Conservation (phyloP, 495 filamentous ascomycete species). For the Podospora bellae-mahoneyi region DNA sequence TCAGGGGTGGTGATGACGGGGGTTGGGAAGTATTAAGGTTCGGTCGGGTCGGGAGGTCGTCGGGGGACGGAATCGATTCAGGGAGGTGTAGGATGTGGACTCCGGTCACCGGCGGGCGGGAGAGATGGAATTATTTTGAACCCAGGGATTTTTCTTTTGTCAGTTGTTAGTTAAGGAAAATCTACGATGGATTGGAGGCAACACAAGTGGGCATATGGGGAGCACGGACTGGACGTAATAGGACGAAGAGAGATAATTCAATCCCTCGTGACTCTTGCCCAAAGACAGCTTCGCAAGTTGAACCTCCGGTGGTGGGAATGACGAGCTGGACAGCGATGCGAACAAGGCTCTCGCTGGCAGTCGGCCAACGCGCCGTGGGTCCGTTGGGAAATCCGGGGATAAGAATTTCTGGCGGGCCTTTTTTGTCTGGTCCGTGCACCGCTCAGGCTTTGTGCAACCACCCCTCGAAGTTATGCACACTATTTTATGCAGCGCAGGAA, state of each 20-base stretch:
- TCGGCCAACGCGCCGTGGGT: conserved; percentile 1
- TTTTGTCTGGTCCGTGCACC: not conserved
- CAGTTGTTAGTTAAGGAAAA: not conserved
- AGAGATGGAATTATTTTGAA: not conserved
- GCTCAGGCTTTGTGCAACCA: conserved; percentile 9
- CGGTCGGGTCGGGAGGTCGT: not conserved
- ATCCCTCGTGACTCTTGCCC: not conserved
- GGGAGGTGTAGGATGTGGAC: not conserved
- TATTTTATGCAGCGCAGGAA: not conserved
- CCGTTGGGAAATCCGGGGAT: conserved; percentile 8
- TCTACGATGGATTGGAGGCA: not conserved
- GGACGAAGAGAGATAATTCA: not conserved
- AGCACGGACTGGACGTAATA: not conserved
- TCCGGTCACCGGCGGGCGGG: conserved; percentile 3
- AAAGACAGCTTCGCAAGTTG: not conserved
- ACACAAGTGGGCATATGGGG: not conserved
- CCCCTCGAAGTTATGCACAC: not conserved
- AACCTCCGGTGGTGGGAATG: conserved; percentile 13
- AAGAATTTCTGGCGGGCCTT: not conserved
- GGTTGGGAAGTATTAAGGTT: not conserved
- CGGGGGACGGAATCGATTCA: not conserved
- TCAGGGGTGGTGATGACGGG: conserved; percentile 9
- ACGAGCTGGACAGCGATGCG: not conserved
- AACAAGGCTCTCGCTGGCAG: conserved; percentile 7
- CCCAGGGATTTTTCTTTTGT: not conserved